Base-by-base conservation (phyloP, 2,329 filamentous ascomycete species). In the Whalleya microplaca region DNA sequence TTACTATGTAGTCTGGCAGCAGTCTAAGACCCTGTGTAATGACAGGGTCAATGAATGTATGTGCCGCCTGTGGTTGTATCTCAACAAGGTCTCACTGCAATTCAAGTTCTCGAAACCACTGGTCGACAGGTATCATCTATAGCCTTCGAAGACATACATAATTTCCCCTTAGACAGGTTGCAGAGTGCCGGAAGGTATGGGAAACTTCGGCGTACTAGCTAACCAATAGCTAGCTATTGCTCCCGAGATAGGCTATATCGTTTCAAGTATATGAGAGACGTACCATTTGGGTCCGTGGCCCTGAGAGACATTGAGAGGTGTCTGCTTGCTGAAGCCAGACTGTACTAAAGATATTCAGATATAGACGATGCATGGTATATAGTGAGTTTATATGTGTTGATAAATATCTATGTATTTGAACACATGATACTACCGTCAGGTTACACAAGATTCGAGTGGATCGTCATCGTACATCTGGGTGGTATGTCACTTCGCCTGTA, bases 1-100 rank as follows among this genome's bases (percentile, higher is more conserved):
- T 67, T 77, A 87, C 84, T 62, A 84, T 84, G 65, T 80, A 88
- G 9, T 61, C 56, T 16, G 83, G 85, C 47, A 83, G 77, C 41
- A 65, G 67, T 27, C 67, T 63, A 54, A 79, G 66, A 41, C 64
- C 65, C 68, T 84, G 82, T 41, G 81, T 81, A 59, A 75, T 72
- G 61, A 81, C 78, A 56, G 85, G 73, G 73, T 79, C 78, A 64
- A 82, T 77, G 46, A 85, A 72, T 64, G n/a, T n/a, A n/a, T n/a
- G n/a, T n/a, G n/a, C n/a, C n/a, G n/a, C n/a, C 14, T 37, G 32
- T 14, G 32, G 14, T 37, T 12, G 32, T 37, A 12, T 14, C 3
- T 3, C 32, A 12, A 12, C 14, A 37, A 37, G 32, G 10, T 37
- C 3, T 37, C 32, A 37, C 32, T 37, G 32, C 4, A 16, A 37